These are phyloP conservation scores for Volvariella volvacea DNA, from an alignment of 1,284 basidiomycete species.

Conservation along the genomic window DNA sequence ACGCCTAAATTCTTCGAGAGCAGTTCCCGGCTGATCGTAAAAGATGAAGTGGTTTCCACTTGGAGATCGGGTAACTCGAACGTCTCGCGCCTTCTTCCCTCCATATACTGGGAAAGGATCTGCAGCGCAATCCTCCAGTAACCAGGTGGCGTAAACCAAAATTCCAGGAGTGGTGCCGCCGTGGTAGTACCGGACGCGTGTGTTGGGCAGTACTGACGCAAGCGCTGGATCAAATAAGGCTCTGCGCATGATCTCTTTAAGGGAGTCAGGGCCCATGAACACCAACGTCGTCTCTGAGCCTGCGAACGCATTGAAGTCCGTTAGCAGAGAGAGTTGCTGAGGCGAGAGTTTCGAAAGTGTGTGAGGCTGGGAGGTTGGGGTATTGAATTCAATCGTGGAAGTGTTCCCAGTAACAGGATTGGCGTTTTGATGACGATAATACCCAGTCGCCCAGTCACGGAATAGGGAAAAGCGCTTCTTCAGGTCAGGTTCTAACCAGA, in stretches of 20 bases:
- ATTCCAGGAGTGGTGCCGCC: background rate
- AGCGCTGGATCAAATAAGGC: background rate
- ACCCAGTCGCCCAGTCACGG: background rate
- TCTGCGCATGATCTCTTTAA: slow-evolving; percentile 1
- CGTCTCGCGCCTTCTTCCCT: background rate
- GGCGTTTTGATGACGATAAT: background rate
- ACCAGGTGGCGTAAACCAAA: background rate
- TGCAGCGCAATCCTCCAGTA: too few species aligned
- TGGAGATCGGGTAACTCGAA: background rate
- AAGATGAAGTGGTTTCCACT: slow-evolving; percentile 1
- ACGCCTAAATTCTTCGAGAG: background rate
- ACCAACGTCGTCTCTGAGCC: background rate
- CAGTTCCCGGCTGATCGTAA: background rate
- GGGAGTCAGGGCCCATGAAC: background rate
- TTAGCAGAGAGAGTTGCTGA: background rate
- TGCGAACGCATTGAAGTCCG: background rate
- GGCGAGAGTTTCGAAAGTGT: background rate
- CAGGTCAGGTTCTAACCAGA: background rate
- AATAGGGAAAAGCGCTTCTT: background rate
- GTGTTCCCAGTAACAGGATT: background rate
- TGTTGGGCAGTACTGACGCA: background rate
- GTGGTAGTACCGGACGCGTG: background rate
- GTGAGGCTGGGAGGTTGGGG: background rate
- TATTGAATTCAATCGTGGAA: background rate
- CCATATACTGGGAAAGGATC: too few species aligned